Evolutionary conservation across 2,329 filamentous ascomycete genomes (phyloP), one percentile per base, ranked within the genome.

Genomic region (Tricladium varicosporioides): DNA sequence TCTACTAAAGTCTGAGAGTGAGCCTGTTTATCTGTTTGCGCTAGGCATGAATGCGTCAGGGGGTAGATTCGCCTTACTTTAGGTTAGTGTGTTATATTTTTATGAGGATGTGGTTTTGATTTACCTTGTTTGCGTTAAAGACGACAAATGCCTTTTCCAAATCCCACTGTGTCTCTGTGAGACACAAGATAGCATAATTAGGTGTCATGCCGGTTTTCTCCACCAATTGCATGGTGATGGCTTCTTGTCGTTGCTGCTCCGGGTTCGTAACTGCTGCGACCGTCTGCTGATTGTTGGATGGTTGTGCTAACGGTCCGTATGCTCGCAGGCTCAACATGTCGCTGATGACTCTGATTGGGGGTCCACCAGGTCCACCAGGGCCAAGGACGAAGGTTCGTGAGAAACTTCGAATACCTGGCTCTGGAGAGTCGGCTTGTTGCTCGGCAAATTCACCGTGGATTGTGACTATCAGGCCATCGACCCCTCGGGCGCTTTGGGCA

Each of bases 381-480:
- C 90, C 90, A 15, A 96, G 79, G 43, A 92, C 76, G 69, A 95
- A 91, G 0, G 84, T 88, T 51, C 92, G 85, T 53, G 92, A 91
- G 72, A 96, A 96, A 70, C 88, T 91, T 59, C 91, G 86, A 64
- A 86, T 83, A 40, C 84, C 79, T 45, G 80, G 81, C 46, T 81
- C 79, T 48, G 80, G 80, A 14, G 73, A 72, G 2, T 75, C 71
- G 63, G 22, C 22, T 27, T 89, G 83, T 15, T 86, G 76, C 69
- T 96, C 92, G 49, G 93, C 86, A 59, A 91, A 95, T 67, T 93
- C 89, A 60, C 91, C 89, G 65, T 94, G 89, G n/a, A 93, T 80
- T 7, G 82, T 87, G 63, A 95, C 82, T 50, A 90, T 80, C 62
- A 95, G 82, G 7, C 91, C 91, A 61, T 89, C 88, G 16, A 93